A percentile compares a stretch with the other conserved stretches of the same genome.
Evolutionary conservation across 345 rosid genomes (phyloP).

Genomic region (Linum tenue): DNA sequence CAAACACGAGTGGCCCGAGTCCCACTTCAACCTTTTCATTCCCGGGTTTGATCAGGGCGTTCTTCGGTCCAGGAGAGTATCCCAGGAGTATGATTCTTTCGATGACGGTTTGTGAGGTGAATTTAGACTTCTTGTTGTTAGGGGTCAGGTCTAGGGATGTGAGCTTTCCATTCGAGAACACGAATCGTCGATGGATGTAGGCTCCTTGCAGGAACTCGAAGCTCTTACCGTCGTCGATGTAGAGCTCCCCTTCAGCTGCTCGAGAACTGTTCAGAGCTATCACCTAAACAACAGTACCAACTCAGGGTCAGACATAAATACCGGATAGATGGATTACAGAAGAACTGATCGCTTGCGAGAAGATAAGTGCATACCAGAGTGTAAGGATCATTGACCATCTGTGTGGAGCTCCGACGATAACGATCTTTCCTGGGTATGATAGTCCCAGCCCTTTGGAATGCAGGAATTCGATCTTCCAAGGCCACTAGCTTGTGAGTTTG

Average conservation of each 20-base stretch:
- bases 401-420: slow-evolving; percentile 83
- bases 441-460: slow-evolving; percentile 95
- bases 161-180: slow-evolving; percentile 62
- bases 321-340: background rate
- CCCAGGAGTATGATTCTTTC: slow-evolving; percentile 86
- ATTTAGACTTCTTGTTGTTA: slow-evolving; percentile 27
- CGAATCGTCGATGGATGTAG: slow-evolving; percentile 67
- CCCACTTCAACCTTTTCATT: slow-evolving; percentile 52
- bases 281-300: slow-evolving; percentile 35
- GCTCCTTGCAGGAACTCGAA: slow-evolving; percentile 61
- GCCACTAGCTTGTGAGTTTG: slow-evolving; percentile 59
- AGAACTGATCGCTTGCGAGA: background rate
- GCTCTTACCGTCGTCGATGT: slow-evolving; percentile 85
- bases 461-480: slow-evolving; percentile 79
- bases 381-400: slow-evolving; percentile 90
- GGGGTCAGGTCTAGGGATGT: slow-evolving; percentile 42
- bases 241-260: slow-evolving; percentile 89
- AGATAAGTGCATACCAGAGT: slow-evolving; percentile 55
- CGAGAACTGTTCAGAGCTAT: slow-evolving; percentile 83
- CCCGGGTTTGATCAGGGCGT: slow-evolving; percentile 57
- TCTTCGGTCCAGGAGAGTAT: slow-evolving; percentile 33
- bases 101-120: slow-evolving; percentile 45
- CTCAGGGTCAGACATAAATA: background rate
- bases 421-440: slow-evolving; percentile 89
- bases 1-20: slow-evolving; percentile 52